A percentile compares a stretch with the other conserved stretches of the same genome.
Conservation (phyloP, 768 basidiomycete species). For the Gymnopilus junonius region DNA sequence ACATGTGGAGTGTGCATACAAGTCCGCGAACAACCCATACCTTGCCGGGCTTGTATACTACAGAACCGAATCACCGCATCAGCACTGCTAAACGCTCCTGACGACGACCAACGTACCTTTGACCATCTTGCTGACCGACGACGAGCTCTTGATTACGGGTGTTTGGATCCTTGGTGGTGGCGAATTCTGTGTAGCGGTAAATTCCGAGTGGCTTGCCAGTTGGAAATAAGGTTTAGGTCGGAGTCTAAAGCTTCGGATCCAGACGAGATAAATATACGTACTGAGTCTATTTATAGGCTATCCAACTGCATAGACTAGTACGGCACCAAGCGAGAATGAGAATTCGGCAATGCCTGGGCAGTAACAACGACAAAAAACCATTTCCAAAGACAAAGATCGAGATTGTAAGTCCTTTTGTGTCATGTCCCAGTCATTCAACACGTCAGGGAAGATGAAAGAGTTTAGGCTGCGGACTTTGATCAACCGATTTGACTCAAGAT, state of each 20-base stretch:
- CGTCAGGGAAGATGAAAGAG: no score
- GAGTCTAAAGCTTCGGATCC: neutral
- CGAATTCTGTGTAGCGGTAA: constrained; percentile 35
- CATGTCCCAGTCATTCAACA: no score
- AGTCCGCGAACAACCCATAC: constrained; percentile 40
- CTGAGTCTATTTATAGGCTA: no score
- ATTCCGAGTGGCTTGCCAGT: constrained; percentile 51
- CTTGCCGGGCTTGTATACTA: constrained; percentile 97
- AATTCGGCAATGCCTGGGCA: no score
- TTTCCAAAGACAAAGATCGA: neutral
- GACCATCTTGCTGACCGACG: constrained; percentile 55
- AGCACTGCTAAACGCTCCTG: constrained; percentile 10
- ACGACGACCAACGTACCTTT: constrained; percentile 47
- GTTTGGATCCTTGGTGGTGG: constrained; percentile 29
- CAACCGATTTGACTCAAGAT: no score
- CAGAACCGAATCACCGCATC: constrained; percentile 10
- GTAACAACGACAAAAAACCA: no score
- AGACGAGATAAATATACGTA: no score
- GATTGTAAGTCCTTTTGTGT: no score
- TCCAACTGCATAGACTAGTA: no score
- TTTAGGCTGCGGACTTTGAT: no score
- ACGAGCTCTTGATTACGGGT: constrained; percentile 48
- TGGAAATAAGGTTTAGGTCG: constrained; percentile 36
- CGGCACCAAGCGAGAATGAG: no score
- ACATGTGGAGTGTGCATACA: neutral